A percentile compares a stretch with the other conserved stretches of the same genome.
These are phyloP conservation scores for Lipomyces yarrowii DNA, from an alignment of 1,139 yeast species.

Conservation along the genomic window DNA sequence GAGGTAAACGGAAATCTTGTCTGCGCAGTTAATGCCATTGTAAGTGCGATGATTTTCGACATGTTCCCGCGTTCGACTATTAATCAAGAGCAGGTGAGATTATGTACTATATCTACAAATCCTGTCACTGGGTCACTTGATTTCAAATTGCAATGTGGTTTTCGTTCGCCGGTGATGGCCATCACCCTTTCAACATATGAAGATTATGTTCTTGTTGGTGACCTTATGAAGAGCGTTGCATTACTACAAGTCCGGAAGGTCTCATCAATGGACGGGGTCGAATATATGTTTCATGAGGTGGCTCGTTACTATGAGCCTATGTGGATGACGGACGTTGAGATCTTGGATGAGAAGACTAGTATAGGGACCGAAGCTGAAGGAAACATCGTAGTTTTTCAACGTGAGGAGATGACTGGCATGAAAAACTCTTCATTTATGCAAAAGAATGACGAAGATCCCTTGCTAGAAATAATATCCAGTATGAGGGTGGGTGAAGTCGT, in stretches of 20 bases:
- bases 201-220: slow-evolving; percentile 31
- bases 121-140: slow-evolving; percentile 15
- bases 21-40: slow-evolving; percentile 33
- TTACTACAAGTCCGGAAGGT: slow-evolving; percentile 17
- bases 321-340: slow-evolving; percentile 35
- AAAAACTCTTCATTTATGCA: slow-evolving; percentile 1
- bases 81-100: slow-evolving; percentile 18
- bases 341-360: slow-evolving; percentile 19
- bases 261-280: neutral
- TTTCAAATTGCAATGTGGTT: slow-evolving; percentile 22
- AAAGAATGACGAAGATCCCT: slow-evolving; percentile 18
- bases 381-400: slow-evolving; percentile 28
- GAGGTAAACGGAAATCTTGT: slow-evolving; percentile 25
- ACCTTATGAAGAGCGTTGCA: slow-evolving; percentile 33
- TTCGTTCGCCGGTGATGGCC: slow-evolving; percentile 33
- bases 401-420: slow-evolving; percentile 1
- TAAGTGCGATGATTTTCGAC: slow-evolving; percentile 7
- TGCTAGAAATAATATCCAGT: slow-evolving; percentile 26
- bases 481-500: slow-evolving; percentile 33
- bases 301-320: slow-evolving; percentile 34
- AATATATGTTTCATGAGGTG: slow-evolving; percentile 25
- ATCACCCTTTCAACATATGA: slow-evolving; percentile 29
- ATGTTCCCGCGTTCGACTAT: neutral
- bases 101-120: slow-evolving; percentile 13
- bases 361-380: slow-evolving; percentile 35